A percentile compares a stretch with the other conserved stretches of the same genome.
Evolutionary conservation across 495 filamentous ascomycete genomes (phyloP).

Genomic region (Pyrenopolyporus hunteri): DNA sequence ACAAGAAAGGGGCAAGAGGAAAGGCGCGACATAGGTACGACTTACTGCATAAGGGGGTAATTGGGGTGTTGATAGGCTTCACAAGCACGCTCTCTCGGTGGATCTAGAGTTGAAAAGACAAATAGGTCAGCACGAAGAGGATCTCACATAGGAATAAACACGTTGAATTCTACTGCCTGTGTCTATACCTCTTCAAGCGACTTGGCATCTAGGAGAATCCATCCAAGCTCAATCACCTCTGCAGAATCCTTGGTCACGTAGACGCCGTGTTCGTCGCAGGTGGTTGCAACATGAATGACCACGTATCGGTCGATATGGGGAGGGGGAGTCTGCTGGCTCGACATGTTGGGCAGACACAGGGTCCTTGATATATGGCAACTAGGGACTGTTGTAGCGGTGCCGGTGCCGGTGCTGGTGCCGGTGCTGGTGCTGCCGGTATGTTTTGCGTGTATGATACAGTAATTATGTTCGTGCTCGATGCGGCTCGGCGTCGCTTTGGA

Average conservation of each 20-base stretch:
- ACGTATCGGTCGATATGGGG: slow-evolving; percentile 90
- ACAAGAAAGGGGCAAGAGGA: not conserved
- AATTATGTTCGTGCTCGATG: slow-evolving; percentile 17
- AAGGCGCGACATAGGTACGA: slow-evolving; percentile 33
- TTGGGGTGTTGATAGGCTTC: slow-evolving; percentile 97
- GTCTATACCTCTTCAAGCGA: slow-evolving; percentile 82
- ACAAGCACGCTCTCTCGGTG: slow-evolving; percentile 95
- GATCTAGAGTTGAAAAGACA: slow-evolving; percentile 62
- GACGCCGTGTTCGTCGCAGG: slow-evolving; percentile 98
- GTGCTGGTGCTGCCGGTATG: not conserved
- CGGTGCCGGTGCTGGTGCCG: too few relatives aligned
- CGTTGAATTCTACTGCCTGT: slow-evolving; percentile 1
- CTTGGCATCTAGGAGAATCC: slow-evolving; percentile 93
- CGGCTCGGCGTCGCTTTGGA: slow-evolving; percentile 13
- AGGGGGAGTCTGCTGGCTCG: slow-evolving; percentile 52
- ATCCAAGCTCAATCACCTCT: slow-evolving; percentile 98
- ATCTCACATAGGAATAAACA: slow-evolving; percentile 1
- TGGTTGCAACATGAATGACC: slow-evolving; percentile 97
- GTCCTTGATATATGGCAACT: slow-evolving; percentile 6
- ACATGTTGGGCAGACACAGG: slow-evolving; percentile 44
- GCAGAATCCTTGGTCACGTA: slow-evolving; percentile 99
- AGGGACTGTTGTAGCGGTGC: not conserved
- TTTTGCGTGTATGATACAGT: slow-evolving; percentile 23
- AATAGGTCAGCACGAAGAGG: slow-evolving; percentile 21
- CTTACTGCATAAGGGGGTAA: slow-evolving; percentile 98